These are phyloP conservation scores for Avena sativa DNA, from an alignment of 176 grass and related monocot species.

Conservation along the genomic window DNA sequence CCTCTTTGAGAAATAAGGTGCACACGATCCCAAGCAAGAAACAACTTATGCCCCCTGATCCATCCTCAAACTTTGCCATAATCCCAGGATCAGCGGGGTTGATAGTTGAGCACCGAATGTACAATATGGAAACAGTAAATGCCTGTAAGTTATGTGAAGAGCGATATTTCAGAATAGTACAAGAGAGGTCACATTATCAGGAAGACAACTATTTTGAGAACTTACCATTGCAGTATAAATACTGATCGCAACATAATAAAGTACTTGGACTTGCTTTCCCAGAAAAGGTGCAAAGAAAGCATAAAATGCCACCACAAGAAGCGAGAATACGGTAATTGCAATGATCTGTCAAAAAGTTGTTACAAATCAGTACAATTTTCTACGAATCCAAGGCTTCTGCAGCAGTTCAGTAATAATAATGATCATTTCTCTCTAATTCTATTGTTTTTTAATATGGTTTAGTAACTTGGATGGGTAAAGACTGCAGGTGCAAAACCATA, in stretches of 20 bases:
- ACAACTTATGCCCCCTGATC: too few relatives aligned
- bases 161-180: too few relatives aligned
- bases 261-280: constrained; percentile 55
- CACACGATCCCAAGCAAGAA: too few relatives aligned
- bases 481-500: not conserved
- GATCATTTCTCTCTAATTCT: not conserved
- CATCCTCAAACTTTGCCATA: too few relatives aligned
- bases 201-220: too few relatives aligned
- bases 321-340: constrained; percentile 88
- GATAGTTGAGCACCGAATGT: too few relatives aligned
- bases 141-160: too few relatives aligned
- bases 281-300: constrained; percentile 96
- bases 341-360: constrained; percentile 65
- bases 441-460: not conserved
- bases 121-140: too few relatives aligned
- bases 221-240: constrained; percentile 55
- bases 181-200: too few relatives aligned
- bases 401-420: not conserved
- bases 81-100: too few relatives aligned
- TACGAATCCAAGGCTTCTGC: not conserved
- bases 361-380: constrained; percentile 10
- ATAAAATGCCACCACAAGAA: constrained; percentile 94
- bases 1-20: too few relatives aligned
- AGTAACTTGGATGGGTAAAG: not conserved
- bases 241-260: constrained; percentile 67